These are phyloP conservation scores for Penicillium canescens DNA, from an alignment of 495 filamentous ascomycete genomes.

Conservation along the genomic window DNA sequence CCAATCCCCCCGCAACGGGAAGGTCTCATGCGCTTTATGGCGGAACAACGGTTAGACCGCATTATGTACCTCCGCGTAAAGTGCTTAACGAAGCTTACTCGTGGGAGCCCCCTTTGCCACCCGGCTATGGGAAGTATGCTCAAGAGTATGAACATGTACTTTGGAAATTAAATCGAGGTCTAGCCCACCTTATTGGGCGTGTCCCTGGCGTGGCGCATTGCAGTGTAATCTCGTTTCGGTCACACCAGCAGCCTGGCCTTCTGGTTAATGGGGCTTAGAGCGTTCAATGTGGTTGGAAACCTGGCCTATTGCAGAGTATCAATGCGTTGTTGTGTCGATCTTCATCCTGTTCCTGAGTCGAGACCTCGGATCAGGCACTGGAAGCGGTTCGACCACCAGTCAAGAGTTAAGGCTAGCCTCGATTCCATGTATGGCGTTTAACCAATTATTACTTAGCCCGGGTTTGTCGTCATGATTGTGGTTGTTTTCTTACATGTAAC, in stretches of 20 bases:
- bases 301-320: neutral
- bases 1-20: constrained; percentile 12
- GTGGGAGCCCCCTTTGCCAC: constrained; percentile 10
- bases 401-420: neutral
- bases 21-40: constrained; percentile 4
- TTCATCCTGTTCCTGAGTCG: constrained; percentile 11
- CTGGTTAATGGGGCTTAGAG: neutral
- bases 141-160: neutral
- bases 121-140: constrained; percentile 1
- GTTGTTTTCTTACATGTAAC: neutral
- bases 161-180: constrained; percentile 3
- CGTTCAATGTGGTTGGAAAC: neutral
- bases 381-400: constrained; percentile 11
- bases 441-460: constrained; percentile 1
- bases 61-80: constrained; percentile 7
- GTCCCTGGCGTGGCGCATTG: constrained; percentile 16
- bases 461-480: neutral
- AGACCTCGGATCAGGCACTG: constrained; percentile 8
- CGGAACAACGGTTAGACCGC: constrained; percentile 11
- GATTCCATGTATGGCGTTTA: neutral
- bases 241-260: neutral
- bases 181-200: constrained; percentile 1
- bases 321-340: constrained; percentile 5
- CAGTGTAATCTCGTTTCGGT: constrained; percentile 5
- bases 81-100: constrained; percentile 25